Conservation (phyloP, 139 green algal species). For the Volvox reticuliferus region DNA sequence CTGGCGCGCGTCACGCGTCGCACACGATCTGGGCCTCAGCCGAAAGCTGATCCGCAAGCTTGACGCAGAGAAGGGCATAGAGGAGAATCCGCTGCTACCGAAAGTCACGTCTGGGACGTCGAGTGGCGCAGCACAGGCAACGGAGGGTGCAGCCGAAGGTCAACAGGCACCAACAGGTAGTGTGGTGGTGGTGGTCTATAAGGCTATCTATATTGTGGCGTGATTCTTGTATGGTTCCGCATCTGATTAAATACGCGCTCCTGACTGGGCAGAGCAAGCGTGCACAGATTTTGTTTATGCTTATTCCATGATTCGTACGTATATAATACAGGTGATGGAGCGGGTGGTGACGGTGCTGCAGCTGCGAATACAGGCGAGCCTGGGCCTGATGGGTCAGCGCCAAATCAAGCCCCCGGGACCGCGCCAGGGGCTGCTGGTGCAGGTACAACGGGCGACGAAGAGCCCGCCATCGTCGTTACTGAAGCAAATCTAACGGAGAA, state of each 20-base stretch:
- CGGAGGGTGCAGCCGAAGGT: neutral
- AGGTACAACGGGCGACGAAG: constrained; percentile 39
- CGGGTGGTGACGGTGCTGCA: neutral
- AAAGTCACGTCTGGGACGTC: neutral
- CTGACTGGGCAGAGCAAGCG: too few relatives aligned
- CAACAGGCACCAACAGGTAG: neutral
- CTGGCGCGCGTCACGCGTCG: constrained; percentile 69
- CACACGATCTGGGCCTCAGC: constrained; percentile 74
- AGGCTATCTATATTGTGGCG: neutral
- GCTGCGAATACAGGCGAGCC: neutral
- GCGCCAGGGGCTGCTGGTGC: neutral
- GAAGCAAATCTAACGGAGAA: constrained; percentile 45
- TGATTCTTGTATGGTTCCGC: too few relatives aligned
- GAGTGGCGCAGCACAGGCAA: neutral
- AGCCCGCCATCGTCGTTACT: constrained; percentile 48
- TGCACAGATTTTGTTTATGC: neutral
- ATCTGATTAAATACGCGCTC: too few relatives aligned
- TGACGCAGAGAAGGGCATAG: constrained; percentile 85
- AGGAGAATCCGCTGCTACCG: constrained; percentile 67
- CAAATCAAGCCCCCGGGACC: neutral
- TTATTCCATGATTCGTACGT: neutral
- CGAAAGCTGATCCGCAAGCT: constrained; percentile 73
- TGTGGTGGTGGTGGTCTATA: neutral
- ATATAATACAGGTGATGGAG: constrained; percentile 3
- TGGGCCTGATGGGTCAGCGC: constrained; percentile 42